These are phyloP conservation scores for Barnettozyma sp. DNA, from an alignment of 805 yeast species.

Conservation along the genomic window DNA sequence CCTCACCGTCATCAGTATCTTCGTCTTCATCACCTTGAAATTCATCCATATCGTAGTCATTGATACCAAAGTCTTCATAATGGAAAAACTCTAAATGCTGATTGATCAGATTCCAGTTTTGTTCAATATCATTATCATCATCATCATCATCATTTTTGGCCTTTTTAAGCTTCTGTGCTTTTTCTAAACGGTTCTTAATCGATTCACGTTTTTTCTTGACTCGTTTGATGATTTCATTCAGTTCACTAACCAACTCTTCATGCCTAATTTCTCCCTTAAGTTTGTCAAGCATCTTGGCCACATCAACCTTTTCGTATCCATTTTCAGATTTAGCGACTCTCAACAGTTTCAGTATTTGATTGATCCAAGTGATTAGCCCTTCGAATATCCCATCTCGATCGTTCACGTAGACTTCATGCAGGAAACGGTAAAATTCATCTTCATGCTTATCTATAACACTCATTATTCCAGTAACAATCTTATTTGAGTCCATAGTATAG, in stretches of 20 bases:
- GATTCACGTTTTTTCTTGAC: constrained; percentile 30
- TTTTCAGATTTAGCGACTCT: constrained; percentile 45
- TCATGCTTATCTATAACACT: constrained; percentile 65
- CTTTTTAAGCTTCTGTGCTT: constrained; percentile 23
- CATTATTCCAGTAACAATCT: constrained; percentile 62
- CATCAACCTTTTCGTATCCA: constrained; percentile 35
- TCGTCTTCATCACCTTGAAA: constrained; percentile 23
- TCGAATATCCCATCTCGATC: constrained; percentile 70
- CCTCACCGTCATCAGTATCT: constrained; percentile 9
- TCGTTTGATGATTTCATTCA: constrained; percentile 32
- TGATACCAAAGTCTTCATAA: constrained; percentile 41
- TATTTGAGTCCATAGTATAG: constrained; percentile 54
- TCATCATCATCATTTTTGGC: constrained; percentile 14
- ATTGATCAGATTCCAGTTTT: constrained; percentile 39
- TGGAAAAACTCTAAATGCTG: constrained; percentile 34
- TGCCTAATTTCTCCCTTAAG: constrained; percentile 17
- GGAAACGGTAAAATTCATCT: constrained; percentile 61
- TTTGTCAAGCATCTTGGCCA: constrained; percentile 31
- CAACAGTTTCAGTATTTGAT: constrained; percentile 54
- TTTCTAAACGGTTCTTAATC: constrained; percentile 28
- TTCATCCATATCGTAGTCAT: constrained; percentile 43
- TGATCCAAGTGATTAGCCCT: constrained; percentile 68
- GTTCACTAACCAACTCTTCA: constrained; percentile 30
- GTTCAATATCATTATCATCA: constrained; percentile 25
- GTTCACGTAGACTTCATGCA: constrained; percentile 74